phyloP scores from a whole-genome alignment of 108 stramenopile species.

The Hondaea fermentalgiana region DNA sequence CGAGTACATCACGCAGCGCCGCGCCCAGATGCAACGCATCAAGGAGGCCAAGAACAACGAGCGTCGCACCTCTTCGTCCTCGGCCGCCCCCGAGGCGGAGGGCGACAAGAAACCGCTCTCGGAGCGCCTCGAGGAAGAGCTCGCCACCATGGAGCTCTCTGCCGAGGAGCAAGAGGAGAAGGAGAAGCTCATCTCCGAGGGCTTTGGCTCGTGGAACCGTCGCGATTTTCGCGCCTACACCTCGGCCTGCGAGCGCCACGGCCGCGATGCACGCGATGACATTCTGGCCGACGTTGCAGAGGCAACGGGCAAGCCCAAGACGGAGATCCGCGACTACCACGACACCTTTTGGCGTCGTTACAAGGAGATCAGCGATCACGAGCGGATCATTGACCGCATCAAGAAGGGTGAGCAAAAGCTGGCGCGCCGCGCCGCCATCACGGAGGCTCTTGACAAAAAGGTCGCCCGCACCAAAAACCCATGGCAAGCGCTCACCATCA shows the following conservation, averaged over 20 bases:
- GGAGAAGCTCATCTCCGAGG: constrained; percentile 75
- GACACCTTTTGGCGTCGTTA: constrained; percentile 74
- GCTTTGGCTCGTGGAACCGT: constrained; percentile 81
- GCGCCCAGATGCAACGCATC: constrained; percentile 59
- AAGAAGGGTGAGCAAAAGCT: constrained; percentile 80
- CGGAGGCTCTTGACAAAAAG: constrained; percentile 64
- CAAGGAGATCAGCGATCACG: constrained; percentile 68
- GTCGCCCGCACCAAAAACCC: constrained; percentile 44
- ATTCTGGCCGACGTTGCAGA: constrained; percentile 66
- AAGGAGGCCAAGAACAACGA: constrained; percentile 35
- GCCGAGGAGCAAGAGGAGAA: constrained; percentile 68
- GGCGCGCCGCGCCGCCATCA: constrained; percentile 67
- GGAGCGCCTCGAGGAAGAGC: background rate
- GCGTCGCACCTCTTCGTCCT: background rate
- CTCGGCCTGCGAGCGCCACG: constrained; percentile 76
- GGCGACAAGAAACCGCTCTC: background rate
- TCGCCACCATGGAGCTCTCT: constrained; percentile 33
- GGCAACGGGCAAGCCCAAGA: constrained; percentile 72
- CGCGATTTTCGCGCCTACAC: constrained; percentile 81
- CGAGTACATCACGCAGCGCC: constrained; percentile 56
- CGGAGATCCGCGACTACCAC: constrained; percentile 78
- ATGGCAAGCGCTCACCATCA: constrained; percentile 61
- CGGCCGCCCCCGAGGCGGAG: background rate
- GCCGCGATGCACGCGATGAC: constrained; percentile 71
- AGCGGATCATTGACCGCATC: constrained; percentile 73